These are phyloP conservation scores for Pseudohyphozyma bogoriensis DNA, from an alignment of 768 basidiomycete species.

Conservation along the genomic window DNA sequence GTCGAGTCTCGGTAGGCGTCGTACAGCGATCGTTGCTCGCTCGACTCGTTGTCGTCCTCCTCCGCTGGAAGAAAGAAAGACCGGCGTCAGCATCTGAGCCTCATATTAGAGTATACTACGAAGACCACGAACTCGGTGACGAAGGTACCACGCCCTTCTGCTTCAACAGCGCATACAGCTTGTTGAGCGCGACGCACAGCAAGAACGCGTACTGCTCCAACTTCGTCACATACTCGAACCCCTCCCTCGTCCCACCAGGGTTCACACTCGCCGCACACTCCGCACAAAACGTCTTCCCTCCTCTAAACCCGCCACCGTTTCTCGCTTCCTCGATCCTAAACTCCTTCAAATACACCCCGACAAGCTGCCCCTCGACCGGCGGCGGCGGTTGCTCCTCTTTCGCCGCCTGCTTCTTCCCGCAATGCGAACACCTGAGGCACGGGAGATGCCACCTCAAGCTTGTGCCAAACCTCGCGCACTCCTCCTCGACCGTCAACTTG, in stretches of 20 bases:
- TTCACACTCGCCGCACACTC: too few species aligned
- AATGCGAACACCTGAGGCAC: constrained; percentile 74
- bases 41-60: constrained; percentile 38
- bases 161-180: constrained; percentile 76
- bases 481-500: constrained; percentile 85
- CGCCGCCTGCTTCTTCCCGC: constrained; percentile 61
- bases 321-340: constrained; percentile 35
- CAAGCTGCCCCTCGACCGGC: constrained; percentile 29
- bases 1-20: constrained; percentile 76
- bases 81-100: background rate
- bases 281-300: constrained; percentile 48
- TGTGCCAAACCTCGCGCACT: constrained; percentile 89
- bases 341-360: constrained; percentile 34
- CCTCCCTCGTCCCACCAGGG: constrained; percentile 34
- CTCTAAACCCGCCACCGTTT: background rate
- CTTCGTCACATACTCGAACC: constrained; percentile 84
- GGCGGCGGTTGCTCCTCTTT: constrained; percentile 1
- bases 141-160: constrained; percentile 82
- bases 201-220: constrained; percentile 97
- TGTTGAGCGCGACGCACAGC: constrained; percentile 83
- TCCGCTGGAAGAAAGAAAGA: constrained; percentile 10
- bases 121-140: constrained; percentile 51
- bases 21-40: constrained; percentile 38
- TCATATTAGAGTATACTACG: background rate
- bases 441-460: constrained; percentile 94